Percentiles rank a stretch among this genome's conserved stretches.
These are phyloP conservation scores for Morella rubra DNA, from an alignment of 306 rosid genomes.

Conservation along the genomic window DNA sequence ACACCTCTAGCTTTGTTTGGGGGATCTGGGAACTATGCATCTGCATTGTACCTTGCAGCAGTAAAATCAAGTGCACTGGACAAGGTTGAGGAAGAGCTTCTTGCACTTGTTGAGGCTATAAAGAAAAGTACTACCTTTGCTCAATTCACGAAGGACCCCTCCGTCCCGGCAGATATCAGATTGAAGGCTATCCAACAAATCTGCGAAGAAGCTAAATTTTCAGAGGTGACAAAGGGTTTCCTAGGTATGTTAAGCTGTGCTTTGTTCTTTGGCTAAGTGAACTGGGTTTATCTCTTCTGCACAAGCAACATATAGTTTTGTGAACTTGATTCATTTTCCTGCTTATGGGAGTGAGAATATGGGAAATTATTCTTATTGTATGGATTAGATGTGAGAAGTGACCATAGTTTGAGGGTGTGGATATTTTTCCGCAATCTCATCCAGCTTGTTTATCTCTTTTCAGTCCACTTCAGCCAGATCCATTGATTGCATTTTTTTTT, in stretches of 20 bases:
- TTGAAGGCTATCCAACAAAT: slow-evolving; percentile 58
- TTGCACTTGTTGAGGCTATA: slow-evolving; percentile 51
- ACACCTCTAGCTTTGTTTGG: slow-evolving; percentile 84
- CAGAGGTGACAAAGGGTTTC: slow-evolving; percentile 71
- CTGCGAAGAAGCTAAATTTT: slow-evolving; percentile 59
- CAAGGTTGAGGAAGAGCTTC: slow-evolving; percentile 79
- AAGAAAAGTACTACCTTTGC: slow-evolving; percentile 55
- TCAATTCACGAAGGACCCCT: slow-evolving; percentile 61
- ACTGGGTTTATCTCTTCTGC: slow-evolving; percentile 1
- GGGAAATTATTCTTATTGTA: not conserved
- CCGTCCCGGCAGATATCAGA: slow-evolving; percentile 58
- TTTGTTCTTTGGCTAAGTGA: slow-evolving; percentile 7
- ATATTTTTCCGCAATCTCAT: not conserved
- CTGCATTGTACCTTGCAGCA: slow-evolving; percentile 82
- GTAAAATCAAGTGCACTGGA: slow-evolving; percentile 64
- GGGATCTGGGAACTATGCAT: slow-evolving; percentile 91
- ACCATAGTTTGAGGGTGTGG: not conserved
- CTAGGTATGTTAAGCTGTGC: slow-evolving; percentile 53
- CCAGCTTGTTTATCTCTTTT: not conserved
- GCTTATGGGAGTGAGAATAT: not conserved
- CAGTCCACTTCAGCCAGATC: not conserved
- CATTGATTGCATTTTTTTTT: not conserved
- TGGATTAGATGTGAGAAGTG: not conserved
- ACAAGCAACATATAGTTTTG: not conserved
- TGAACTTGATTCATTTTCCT: not conserved